phyloP scores from a whole-genome alignment of 352 stramenopile genomes.

The Pythium brachiatum region DNA sequence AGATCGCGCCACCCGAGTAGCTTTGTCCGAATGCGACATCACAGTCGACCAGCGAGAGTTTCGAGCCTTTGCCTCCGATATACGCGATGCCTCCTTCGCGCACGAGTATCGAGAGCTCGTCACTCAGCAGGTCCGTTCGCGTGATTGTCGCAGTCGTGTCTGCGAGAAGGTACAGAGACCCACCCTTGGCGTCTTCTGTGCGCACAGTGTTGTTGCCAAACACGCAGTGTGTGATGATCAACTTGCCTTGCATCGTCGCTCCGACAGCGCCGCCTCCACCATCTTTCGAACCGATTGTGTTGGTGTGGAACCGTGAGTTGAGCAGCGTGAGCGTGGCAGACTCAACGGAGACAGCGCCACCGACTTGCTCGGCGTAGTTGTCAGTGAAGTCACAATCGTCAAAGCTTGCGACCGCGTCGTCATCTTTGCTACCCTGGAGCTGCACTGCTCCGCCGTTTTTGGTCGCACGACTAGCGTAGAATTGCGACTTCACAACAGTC shows the following conservation, averaged over 20 bases:
- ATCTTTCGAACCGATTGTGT: not conserved
- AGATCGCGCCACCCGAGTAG: slow-evolving; percentile 46
- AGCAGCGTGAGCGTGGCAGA: slow-evolving; percentile 7
- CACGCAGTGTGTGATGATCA: slow-evolving; percentile 11
- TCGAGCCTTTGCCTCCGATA: slow-evolving; percentile 30
- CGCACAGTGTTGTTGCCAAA: slow-evolving; percentile 14
- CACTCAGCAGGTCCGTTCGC: slow-evolving; percentile 1
- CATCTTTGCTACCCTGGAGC: not conserved
- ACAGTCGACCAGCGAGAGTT: slow-evolving; percentile 35
- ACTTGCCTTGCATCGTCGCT: not conserved
- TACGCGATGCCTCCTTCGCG: slow-evolving; percentile 48
- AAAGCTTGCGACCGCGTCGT: not conserved
- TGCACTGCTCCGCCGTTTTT: slow-evolving; percentile 7
- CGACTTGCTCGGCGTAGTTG: slow-evolving; percentile 12
- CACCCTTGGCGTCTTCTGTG: slow-evolving; percentile 11
- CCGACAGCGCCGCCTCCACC: slow-evolving; percentile 20
- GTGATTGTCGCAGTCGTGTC: not conserved
- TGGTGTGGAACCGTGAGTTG: not conserved
- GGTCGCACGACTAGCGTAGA: slow-evolving; percentile 1
- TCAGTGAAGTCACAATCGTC: slow-evolving; percentile 6
- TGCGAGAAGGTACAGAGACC: slow-evolving; percentile 9
- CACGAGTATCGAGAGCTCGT: not conserved
- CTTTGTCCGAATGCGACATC: slow-evolving; percentile 36
- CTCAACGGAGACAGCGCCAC: slow-evolving; percentile 14
- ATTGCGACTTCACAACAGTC: not conserved